Conservation (phyloP, 768 basidiomycete genomes). For the Pholiota molesta region DNA sequence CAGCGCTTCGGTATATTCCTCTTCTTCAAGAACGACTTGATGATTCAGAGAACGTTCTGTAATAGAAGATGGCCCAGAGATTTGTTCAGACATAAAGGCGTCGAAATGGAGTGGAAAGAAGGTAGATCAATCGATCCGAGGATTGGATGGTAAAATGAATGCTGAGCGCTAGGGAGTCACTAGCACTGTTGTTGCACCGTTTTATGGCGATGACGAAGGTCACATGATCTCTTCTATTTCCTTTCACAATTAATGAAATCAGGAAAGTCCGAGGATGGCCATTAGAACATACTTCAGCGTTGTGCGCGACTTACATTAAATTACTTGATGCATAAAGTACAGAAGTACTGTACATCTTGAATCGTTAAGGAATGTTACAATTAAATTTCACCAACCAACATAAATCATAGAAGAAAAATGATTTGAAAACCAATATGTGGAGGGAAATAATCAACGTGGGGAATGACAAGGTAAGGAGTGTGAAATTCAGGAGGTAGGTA, state of each 20-base stretch:
- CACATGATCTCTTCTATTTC: no score
- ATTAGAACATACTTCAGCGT: no score
- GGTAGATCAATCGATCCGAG: not conserved
- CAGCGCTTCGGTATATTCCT: slow-evolving; percentile 90
- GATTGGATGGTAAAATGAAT: not conserved
- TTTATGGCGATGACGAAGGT: no score
- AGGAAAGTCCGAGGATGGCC: no score
- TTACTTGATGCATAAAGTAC: slow-evolving; percentile 2
- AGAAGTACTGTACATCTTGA: not conserved
- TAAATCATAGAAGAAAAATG: not conserved
- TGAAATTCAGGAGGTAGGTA: slow-evolving; percentile 10
- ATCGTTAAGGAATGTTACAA: slow-evolving; percentile 2
- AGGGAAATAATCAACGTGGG: not conserved
- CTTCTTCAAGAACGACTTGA: slow-evolving; percentile 83
- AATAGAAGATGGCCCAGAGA: slow-evolving; percentile 22
- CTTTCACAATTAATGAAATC: no score
- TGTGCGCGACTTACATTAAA: not conserved
- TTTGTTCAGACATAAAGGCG: slow-evolving; percentile 1
- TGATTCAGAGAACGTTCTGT: slow-evolving; percentile 65
- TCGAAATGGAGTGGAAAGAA: not conserved
- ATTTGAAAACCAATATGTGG: not conserved
- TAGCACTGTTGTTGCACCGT: no score
- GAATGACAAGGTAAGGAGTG: slow-evolving; percentile 7
- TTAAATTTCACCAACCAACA: not conserved
- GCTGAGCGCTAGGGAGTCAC: no score